A percentile compares a stretch with the other conserved stretches of the same genome.
phyloP scores from a whole-genome alignment of 2,329 filamentous ascomycete species.

The Periconia digitata region DNA sequence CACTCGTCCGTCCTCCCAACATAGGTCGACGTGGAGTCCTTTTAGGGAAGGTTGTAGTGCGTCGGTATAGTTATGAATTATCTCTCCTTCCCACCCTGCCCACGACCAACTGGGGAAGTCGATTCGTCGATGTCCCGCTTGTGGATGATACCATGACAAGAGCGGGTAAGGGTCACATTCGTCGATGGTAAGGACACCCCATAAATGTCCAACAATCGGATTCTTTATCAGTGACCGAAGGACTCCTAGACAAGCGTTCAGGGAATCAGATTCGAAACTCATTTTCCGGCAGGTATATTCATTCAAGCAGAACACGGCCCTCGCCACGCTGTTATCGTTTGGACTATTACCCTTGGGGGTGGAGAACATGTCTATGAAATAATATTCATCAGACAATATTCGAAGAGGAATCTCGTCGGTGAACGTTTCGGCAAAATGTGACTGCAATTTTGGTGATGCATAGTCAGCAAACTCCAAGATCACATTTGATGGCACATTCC shows the following conservation, averaged over 20 bases:
- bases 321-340: neutral
- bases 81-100: neutral
- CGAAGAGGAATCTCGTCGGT: neutral
- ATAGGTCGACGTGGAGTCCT: neutral
- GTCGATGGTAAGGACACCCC: neutral
- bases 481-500: too few species aligned
- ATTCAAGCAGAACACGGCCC: neutral
- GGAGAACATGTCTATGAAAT: neutral
- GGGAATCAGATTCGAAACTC: neutral
- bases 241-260: constrained; percentile 1
- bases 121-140: neutral
- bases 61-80: neutral
- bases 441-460: too few species aligned
- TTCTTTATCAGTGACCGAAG: neutral
- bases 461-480: too few species aligned
- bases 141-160: neutral
- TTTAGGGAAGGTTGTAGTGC: too few species aligned
- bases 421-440: neutral
- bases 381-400: neutral
- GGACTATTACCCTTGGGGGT: too few species aligned
- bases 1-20: neutral
- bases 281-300: neutral
- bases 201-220: neutral
- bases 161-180: neutral
- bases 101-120: constrained; percentile 1